These are phyloP conservation scores for Cyberlindnera mrakii DNA, from an alignment of 805 yeast species.

Conservation along the genomic window DNA sequence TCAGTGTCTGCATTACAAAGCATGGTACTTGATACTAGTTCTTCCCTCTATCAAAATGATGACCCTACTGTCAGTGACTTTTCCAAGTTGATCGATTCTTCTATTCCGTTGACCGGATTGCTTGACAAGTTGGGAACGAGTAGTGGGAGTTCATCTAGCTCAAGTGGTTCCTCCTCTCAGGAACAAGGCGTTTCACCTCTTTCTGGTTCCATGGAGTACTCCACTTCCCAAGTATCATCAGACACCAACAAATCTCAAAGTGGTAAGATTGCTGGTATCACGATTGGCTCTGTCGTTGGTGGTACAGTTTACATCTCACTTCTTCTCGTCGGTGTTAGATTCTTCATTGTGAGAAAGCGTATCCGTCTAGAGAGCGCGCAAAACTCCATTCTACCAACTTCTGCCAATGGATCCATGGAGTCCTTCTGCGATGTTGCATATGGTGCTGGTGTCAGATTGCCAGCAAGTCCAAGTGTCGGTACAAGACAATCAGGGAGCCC, in stretches of 20 bases:
- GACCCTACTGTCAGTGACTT: constrained; percentile 49
- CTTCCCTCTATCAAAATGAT: constrained; percentile 56
- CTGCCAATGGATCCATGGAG: constrained; percentile 12
- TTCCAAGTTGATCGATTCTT: constrained; percentile 65
- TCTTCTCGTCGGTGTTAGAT: constrained; percentile 49
- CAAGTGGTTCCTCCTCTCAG: constrained; percentile 4
- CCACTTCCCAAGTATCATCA: constrained; percentile 16
- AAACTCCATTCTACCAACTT: constrained; percentile 11
- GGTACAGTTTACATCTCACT: constrained; percentile 57
- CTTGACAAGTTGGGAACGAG: constrained; percentile 6
- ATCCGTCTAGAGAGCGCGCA: constrained; percentile 12
- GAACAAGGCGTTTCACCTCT: constrained; percentile 11
- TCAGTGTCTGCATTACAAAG: constrained; percentile 44
- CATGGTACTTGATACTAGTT: constrained; percentile 42
- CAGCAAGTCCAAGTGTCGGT: constrained; percentile 1
- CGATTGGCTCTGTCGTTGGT: constrained; percentile 80
- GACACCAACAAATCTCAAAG: constrained; percentile 12
- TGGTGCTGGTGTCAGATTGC: constrained; percentile 20
- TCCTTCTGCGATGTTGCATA: constrained; percentile 13
- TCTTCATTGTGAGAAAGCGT: constrained; percentile 31
- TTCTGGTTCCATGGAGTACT: constrained; percentile 27
- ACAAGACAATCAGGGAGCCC: neutral
- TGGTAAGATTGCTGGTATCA: constrained; percentile 63
- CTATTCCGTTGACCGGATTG: constrained; percentile 52
- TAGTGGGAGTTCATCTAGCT: constrained; percentile 13